Evolutionary conservation across 164 flowering plant species (phyloP).

Genomic region (Kingdonia uniflora): DNA sequence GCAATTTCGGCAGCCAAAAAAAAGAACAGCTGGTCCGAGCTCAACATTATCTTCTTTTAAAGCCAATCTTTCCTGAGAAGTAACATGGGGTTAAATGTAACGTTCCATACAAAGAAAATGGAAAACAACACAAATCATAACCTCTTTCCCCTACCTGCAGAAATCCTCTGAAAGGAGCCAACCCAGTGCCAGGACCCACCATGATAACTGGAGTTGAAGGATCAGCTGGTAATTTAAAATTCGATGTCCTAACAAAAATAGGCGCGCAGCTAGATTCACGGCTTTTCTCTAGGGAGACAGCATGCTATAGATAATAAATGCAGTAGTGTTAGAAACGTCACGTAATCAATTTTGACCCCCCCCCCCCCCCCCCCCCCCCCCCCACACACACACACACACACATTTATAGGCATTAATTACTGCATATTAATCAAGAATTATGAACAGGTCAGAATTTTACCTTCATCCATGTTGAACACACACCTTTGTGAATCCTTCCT

Average conservation of each 20-base stretch:
- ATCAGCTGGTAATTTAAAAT: slow-evolving; percentile 70
- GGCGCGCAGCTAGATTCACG: slow-evolving; percentile 75
- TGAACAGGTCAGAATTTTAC: slow-evolving; percentile 20
- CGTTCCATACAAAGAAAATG: background rate
- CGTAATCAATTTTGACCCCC: too few species aligned
- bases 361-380: too few species aligned
- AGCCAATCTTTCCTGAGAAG: slow-evolving; percentile 68
- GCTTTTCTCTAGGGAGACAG: slow-evolving; percentile 48
- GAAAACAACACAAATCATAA: slow-evolving; percentile 7
- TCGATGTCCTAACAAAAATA: slow-evolving; percentile 67
- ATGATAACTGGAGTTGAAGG: slow-evolving; percentile 53
- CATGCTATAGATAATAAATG: slow-evolving; percentile 35
- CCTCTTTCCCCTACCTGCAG: slow-evolving; percentile 46
- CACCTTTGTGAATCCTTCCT: slow-evolving; percentile 81
- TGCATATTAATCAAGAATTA: background rate
- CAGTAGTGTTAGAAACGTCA: background rate
- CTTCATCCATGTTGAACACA: slow-evolving; percentile 98
- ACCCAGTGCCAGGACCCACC: slow-evolving; percentile 92
- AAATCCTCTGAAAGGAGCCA: slow-evolving; percentile 93
- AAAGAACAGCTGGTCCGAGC: slow-evolving; percentile 70
- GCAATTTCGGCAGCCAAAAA: slow-evolving; percentile 88
- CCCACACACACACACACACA: too few species aligned
- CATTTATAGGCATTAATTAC: too few species aligned
- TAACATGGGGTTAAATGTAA: slow-evolving; percentile 4
- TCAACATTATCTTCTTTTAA: slow-evolving; percentile 50